Evolutionary conservation across 305 asterid species (phyloP).

Genomic region (Fraxinus albicans): DNA sequence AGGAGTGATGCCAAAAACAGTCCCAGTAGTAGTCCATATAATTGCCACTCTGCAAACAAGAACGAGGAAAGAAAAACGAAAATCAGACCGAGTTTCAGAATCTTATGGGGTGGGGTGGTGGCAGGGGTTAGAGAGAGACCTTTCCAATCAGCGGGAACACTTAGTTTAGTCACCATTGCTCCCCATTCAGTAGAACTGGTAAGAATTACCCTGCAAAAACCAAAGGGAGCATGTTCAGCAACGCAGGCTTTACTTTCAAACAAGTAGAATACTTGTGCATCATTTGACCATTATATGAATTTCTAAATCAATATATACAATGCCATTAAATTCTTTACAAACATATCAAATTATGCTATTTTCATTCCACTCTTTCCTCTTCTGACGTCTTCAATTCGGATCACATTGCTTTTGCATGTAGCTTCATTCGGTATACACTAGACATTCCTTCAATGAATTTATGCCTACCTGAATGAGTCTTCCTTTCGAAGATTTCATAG

Average conservation of each 20-base stretch:
- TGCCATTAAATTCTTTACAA: background rate
- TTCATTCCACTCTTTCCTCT: background rate
- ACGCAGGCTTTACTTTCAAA: background rate
- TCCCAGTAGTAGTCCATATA: conserved; percentile 75
- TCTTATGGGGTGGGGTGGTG: background rate
- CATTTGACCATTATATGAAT: background rate
- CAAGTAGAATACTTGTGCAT: background rate
- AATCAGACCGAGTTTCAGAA: conserved; percentile 12
- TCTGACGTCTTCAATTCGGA: background rate
- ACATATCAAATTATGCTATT: background rate
- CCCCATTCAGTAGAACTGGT: conserved; percentile 90
- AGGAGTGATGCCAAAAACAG: conserved; percentile 74
- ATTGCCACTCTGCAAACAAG: conserved; percentile 82
- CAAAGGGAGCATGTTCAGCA: background rate
- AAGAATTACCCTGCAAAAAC: conserved; percentile 66
- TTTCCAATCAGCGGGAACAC: conserved; percentile 93
- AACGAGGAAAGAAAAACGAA: background rate
- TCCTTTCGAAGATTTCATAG: background rate
- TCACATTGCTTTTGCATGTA: background rate
- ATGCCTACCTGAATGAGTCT: background rate
- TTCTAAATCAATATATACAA: background rate
- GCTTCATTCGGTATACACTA: background rate
- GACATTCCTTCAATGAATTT: background rate
- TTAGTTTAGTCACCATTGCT: conserved; percentile 68
- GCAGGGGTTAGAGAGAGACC: conserved; percentile 44